Conservation (phyloP, 768 basidiomycete species). For the Boletus bicolor region DNA sequence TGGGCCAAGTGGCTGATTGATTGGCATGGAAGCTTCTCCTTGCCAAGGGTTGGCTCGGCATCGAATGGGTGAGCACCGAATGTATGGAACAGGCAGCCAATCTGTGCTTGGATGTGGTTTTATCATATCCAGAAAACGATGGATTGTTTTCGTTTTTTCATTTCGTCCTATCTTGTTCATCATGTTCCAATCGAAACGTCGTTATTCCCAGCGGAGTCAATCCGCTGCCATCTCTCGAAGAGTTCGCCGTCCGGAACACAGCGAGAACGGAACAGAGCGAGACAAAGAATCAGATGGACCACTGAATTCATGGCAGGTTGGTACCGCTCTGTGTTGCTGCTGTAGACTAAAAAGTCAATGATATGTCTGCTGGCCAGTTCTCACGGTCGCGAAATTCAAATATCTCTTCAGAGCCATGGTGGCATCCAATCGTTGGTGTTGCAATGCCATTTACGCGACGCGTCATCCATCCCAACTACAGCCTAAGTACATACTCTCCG, state of each 20-base stretch:
- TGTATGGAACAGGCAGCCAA: not conserved
- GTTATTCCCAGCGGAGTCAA: constrained; percentile 15
- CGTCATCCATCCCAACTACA: not conserved
- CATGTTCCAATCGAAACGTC: constrained; percentile 7
- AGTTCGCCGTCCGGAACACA: constrained; percentile 11
- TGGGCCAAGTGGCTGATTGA: constrained; percentile 14
- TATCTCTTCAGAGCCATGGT: not conserved
- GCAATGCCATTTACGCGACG: not conserved
- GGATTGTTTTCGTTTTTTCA: constrained; percentile 1
- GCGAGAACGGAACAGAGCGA: constrained; percentile 10
- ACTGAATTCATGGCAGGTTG: not conserved
- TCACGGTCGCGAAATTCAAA: not conserved
- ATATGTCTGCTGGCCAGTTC: not conserved
- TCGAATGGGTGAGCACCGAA: not conserved
- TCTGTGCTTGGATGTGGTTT: not conserved
- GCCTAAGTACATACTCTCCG: too few species aligned
- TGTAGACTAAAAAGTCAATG: not conserved
- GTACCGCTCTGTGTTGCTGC: too few species aligned
- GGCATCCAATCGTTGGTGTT: not conserved
- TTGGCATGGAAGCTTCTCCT: constrained; percentile 13
- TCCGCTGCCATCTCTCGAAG: not conserved
- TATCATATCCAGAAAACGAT: not conserved
- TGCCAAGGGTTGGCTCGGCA: constrained; percentile 3
- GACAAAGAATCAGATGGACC: not conserved
- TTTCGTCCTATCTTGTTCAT: constrained; percentile 7